A percentile compares a stretch with the other conserved stretches of the same genome.
Conservation (phyloP, 2,329 filamentous ascomycete species). For the Diaporthe sp. region DNA sequence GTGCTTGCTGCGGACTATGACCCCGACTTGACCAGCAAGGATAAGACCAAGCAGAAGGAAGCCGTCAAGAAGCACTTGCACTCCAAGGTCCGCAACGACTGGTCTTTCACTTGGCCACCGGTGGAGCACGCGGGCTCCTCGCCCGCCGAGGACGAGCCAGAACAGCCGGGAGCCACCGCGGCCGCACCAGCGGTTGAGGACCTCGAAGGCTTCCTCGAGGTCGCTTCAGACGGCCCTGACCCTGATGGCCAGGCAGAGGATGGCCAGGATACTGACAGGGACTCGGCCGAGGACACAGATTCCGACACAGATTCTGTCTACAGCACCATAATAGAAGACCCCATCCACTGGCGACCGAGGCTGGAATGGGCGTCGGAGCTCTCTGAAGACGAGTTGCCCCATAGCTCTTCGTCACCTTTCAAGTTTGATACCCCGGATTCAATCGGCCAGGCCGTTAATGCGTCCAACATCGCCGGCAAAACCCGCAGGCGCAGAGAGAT, state of each 20-base stretch:
- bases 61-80: conserved; percentile 70
- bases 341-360: conserved; percentile 62
- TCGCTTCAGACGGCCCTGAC: conserved; percentile 33
- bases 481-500: conserved; percentile 69
- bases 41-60: conserved; percentile 74
- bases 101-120: conserved; percentile 71
- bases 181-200: conserved; percentile 21
- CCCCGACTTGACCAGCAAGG: conserved; percentile 71
- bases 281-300: conserved; percentile 55
- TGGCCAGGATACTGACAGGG: conserved; percentile 51
- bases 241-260: conserved; percentile 10
- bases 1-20: conserved; percentile 62
- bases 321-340: conserved; percentile 70
- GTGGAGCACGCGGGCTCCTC: conserved; percentile 24
- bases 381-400: conserved; percentile 61
- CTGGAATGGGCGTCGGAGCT: conserved; percentile 71
- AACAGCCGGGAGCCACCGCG: background rate
- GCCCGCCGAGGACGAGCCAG: background rate
- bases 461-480: conserved; percentile 62
- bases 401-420: conserved; percentile 58
- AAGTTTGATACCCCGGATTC: conserved; percentile 65
- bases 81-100: conserved; percentile 70
- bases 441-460: conserved; percentile 57
- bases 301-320: conserved; percentile 66
- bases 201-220: conserved; percentile 35